Evolutionary conservation across 2,329 filamentous ascomycete genomes (phyloP).

Genomic region (Xylaria digitata): DNA sequence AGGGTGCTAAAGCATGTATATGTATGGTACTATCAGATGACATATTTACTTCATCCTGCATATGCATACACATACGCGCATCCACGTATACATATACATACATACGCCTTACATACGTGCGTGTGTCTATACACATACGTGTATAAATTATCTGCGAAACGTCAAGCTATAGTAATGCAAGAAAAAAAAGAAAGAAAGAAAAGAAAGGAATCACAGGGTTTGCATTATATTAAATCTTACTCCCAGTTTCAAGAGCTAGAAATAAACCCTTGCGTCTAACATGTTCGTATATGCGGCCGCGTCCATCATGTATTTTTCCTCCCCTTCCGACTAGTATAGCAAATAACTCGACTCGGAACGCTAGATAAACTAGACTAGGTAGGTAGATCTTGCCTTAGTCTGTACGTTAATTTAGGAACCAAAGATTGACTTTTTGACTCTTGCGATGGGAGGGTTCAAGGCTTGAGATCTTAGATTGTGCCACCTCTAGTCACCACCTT

Average conservation of each 20-base stretch:
- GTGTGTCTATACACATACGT: neutral
- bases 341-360: neutral
- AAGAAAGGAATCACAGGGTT: too few species aligned
- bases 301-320: neutral
- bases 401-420: too few species aligned
- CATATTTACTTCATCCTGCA: neutral
- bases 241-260: neutral
- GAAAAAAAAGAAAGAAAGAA: too few species aligned
- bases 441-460: too few species aligned
- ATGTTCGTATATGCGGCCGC: neutral
- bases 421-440: too few species aligned
- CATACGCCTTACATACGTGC: neutral
- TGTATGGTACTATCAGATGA: neutral
- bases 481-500: too few species aligned
- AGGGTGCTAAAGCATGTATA: neutral
- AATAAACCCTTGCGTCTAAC: neutral
- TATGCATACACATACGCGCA: neutral
- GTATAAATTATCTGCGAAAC: too few species aligned
- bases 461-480: too few species aligned
- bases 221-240: too few species aligned
- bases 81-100: neutral
- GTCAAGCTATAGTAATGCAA: neutral
- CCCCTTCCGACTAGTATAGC: neutral
- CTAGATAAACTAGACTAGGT: too few species aligned
- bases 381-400: too few species aligned